Conservation (phyloP, 148 eudicot species). For the Rhododendron vialii region DNA sequence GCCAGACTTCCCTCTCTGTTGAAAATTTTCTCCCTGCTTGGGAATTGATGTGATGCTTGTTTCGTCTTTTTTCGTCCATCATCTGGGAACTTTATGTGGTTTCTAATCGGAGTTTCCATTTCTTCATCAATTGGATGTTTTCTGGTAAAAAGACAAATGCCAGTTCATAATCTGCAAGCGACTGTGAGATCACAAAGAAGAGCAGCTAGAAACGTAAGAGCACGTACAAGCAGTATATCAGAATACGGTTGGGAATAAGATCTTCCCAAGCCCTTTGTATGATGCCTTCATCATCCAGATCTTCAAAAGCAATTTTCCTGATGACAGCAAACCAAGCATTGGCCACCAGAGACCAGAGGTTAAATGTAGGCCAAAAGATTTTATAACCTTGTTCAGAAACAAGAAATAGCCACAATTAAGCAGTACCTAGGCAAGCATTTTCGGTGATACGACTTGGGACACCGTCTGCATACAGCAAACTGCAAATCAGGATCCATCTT, state of each 20-base stretch:
- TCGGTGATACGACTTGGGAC: conserved; percentile 84
- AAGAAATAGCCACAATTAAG: not conserved
- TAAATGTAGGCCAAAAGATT: not conserved
- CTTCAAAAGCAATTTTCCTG: conserved; percentile 67
- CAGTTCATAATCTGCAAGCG: not conserved
- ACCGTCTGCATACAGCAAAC: conserved; percentile 93
- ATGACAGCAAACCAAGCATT: conserved; percentile 19
- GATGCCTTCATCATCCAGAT: conserved; percentile 36
- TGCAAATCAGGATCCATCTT: conserved; percentile 43
- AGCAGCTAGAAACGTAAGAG: not conserved
- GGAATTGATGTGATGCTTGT: conserved; percentile 16
- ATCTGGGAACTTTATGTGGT: conserved; percentile 67
- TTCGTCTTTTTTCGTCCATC: conserved; percentile 30
- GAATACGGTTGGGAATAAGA: conserved; percentile 66
- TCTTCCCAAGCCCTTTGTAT: conserved; percentile 78
- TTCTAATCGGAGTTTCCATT: conserved; percentile 58
- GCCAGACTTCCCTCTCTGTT: conserved; percentile 21
- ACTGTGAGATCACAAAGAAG: not conserved
- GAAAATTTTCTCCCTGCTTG: conserved; percentile 14
- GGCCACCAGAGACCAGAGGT: not conserved
- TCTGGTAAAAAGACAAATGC: conserved; percentile 35
- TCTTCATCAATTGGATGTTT: conserved; percentile 63
- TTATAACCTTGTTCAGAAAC: not conserved
- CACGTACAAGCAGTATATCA: conserved; percentile 93
- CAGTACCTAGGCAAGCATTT: conserved; percentile 87